Evolutionary conservation across 2,329 filamentous ascomycete genomes (phyloP).

Genomic region (Trichoderma arundinaceum): DNA sequence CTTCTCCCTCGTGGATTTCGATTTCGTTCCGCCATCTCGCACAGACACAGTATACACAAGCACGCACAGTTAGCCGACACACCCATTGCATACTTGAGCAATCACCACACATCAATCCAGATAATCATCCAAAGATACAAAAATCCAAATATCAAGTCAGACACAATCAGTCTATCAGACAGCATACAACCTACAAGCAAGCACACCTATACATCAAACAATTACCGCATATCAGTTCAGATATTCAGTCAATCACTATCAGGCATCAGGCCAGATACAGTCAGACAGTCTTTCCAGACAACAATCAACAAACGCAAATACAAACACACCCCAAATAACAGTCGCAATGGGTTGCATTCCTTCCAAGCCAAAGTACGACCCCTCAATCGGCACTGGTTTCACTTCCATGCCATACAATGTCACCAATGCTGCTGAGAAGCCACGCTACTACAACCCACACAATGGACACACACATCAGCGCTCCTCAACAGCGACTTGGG

Average conservation of each 20-base stretch:
- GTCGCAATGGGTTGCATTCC: background rate
- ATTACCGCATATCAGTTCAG: background rate
- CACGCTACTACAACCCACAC: background rate
- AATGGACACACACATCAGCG: background rate
- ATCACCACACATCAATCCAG: too few species aligned
- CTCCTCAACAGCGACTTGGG: background rate
- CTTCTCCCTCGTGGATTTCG: background rate
- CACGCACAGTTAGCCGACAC: too few species aligned
- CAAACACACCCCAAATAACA: background rate
- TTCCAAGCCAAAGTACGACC: background rate
- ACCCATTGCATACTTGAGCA: too few species aligned
- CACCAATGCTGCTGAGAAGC: background rate
- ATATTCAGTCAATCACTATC: background rate
- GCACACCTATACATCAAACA: background rate
- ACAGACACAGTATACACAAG: too few species aligned
- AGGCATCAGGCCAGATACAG: background rate
- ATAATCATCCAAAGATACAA: too few species aligned
- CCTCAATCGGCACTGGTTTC: background rate
- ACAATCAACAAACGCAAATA: too few species aligned
- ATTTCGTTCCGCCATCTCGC: background rate
- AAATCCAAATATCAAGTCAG: too few species aligned
- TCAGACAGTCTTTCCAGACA: background rate
- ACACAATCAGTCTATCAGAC: too few species aligned
- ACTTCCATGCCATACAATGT: slow-evolving; percentile 1
- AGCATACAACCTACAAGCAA: too few species aligned